Base-by-base conservation (phyloP, 306 rosid species). In the Begonia fuchsioides region DNA sequence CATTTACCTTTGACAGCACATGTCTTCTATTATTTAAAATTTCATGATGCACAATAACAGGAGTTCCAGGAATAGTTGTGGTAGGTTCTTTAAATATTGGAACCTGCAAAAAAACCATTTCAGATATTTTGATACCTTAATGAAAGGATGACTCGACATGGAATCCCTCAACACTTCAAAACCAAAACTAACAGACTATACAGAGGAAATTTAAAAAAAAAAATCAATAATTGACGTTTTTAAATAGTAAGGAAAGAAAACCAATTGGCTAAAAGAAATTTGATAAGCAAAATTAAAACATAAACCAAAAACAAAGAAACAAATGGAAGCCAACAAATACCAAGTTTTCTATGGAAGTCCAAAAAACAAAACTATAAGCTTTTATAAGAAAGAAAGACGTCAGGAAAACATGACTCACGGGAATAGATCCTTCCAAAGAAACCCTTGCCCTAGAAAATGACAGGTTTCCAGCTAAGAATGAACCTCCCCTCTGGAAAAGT, bases 381-480 rank as follows among this genome's bases (percentile, higher is more conserved):
- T 47, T 47, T 16, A n/a, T 47, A 47, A 12, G n/a, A 50, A 11
- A 17, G 38, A 52, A 19, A 10, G 55, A 13, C 43, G 15, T 62
- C 32, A 20, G 56, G 44, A 35, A 58, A 66, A 43, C 15, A 47
- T 57, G 50, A 75, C 98, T 54, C 74, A 90, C 98, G 48, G 81
- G 94, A 56, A 68, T 63, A 71, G 94, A 75, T 71, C 98, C 98
- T 77, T 90, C 98, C 20, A 79, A 65, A 1, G 98, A 90, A 53
- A 85, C 88, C 68, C 95, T 90, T 64, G 98, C 87, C 66, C 98
- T 77, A 18, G 98, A 77, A 80, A 79, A 90, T 26, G 95, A 85
- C 68, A 90, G 74, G 63, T 90, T 90, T 65, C 98, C 98, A 43
- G 98, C 98, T 64, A 90, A 69, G 58, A 90, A 90, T 11, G 98